Base-by-base conservation (phyloP, 2,329 filamentous ascomycete genomes). In the Lecanicillium sp. region DNA sequence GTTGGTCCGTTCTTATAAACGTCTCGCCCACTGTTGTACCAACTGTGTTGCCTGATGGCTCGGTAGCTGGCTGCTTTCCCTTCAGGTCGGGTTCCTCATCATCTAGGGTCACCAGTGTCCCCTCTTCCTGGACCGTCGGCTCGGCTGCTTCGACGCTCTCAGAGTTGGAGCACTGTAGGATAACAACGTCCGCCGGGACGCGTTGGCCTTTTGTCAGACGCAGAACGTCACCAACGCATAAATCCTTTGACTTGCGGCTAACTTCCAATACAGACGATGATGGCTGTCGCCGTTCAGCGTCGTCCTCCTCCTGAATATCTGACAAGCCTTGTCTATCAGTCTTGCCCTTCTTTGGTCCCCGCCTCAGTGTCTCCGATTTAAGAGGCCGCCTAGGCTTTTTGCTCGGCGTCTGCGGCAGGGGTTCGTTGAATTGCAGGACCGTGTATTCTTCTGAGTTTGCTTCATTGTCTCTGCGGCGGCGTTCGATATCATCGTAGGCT, bases 1-100 rank as follows among this genome's bases (percentile, higher is more conserved):
- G 72, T 56, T 98, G 92, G 59, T 98, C 92, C 2, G 94, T 98
- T 43, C 92, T 78, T 54, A 98, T 96, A 53, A 98, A 98, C 0
- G 90, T 90, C 62, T 98, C 94, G 19, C 88, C 88, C 18, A 71
- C 70, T n/a, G 73, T 62, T 14, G 63, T 61, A 34, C 52, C 58
- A 3, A 49, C 46, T 33, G 57, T 51, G 27, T 51, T 46, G 20
- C 52, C 48, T 3, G 40, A 32, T 3, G 48, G 17, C 9, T 54
- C 52, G 29, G 48, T 41, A 31, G 54, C 52, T 19, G 58, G 57
- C 30, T 58, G 52, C 34, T 64, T 67, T 13, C 54, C 55, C 30
- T 63, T 60, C 1, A 51, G 48, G 27, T 50, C 47, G n/a, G 49
- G 37, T 46, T 51, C 45, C 28, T 62, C 58, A 7, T 59, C 58